Percentiles rank a stretch among this genome's conserved stretches.
Evolutionary conservation across 352 stramenopile genomes (phyloP).

Genomic region (Thraustochytrium striatum): DNA sequence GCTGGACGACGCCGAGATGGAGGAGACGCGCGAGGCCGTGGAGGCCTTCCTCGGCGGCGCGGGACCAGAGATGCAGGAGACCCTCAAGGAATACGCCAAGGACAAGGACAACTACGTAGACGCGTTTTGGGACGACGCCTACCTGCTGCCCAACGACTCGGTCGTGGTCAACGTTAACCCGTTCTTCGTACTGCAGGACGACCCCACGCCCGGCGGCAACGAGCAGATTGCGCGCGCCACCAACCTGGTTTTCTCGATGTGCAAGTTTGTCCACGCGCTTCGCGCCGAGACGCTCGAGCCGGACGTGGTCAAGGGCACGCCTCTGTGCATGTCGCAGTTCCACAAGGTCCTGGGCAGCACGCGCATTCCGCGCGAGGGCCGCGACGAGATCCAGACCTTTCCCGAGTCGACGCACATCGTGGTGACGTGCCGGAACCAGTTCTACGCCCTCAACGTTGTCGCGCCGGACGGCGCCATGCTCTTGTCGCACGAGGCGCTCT

Average conservation of each 20-base stretch:
- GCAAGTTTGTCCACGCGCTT: conserved; percentile 84
- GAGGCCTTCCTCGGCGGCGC: not conserved
- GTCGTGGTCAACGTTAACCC: conserved; percentile 94
- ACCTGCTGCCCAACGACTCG: conserved; percentile 80
- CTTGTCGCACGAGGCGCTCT: conserved; percentile 81
- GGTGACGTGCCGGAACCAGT: conserved; percentile 83
- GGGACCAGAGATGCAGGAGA: not conserved
- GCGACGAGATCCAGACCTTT: conserved; percentile 71
- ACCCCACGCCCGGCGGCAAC: conserved; percentile 75
- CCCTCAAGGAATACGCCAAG: not conserved
- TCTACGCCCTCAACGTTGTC: conserved; percentile 90
- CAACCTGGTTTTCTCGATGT: conserved; percentile 77
- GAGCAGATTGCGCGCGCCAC: conserved; percentile 80
- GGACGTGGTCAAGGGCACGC: conserved; percentile 77
- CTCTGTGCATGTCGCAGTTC: conserved; percentile 94
- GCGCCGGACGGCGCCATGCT: conserved; percentile 74
- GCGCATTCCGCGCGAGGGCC: conserved; percentile 69
- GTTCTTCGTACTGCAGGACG: conserved; percentile 85
- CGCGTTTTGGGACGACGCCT: conserved; percentile 89
- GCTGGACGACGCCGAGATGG: not conserved
- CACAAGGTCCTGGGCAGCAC: conserved; percentile 78
- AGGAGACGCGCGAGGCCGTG: not conserved
- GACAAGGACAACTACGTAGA: conserved; percentile 45
- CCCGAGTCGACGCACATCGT: conserved; percentile 79
- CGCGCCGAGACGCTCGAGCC: conserved; percentile 79